Conservation (phyloP, 257 asterid species). For the Prunella vulgaris region DNA sequence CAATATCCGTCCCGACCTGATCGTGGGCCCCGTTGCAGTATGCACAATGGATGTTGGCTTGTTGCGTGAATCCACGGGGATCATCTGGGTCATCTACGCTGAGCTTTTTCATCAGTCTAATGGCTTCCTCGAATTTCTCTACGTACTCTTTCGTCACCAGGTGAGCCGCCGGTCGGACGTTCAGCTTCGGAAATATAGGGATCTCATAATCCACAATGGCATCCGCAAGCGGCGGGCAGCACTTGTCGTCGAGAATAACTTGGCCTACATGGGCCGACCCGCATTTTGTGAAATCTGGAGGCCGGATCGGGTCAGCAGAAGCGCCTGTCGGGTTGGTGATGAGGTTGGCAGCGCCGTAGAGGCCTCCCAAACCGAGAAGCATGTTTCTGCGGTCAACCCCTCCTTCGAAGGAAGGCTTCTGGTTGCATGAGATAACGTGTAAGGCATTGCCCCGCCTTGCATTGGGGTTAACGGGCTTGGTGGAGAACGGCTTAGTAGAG, state of each 20-base stretch:
- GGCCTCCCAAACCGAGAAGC: constrained; percentile 35
- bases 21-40: constrained; percentile 38
- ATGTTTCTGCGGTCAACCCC: constrained; percentile 30
- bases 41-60: constrained; percentile 23
- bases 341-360: constrained; percentile 37
- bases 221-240: neutral
- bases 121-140: constrained; percentile 22
- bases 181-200: neutral
- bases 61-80: constrained; percentile 31
- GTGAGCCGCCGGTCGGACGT: neutral
- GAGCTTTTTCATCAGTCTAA: constrained; percentile 31
- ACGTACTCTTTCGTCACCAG: neutral
- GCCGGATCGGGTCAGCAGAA: constrained; percentile 20
- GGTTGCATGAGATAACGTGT: constrained; percentile 30
- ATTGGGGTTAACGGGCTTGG: constrained; percentile 25
- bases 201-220: neutral
- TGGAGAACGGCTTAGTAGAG: constrained; percentile 18
- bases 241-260: neutral
- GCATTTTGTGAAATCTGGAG: constrained; percentile 35
- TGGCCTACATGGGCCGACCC: neutral
- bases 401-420: constrained; percentile 11
- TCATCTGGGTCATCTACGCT: constrained; percentile 37
- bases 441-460: constrained; percentile 24
- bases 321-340: constrained; percentile 9
- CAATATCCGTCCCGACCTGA: constrained; percentile 24